These are phyloP conservation scores for Ceratobasidium sp. DNA, from an alignment of 1,284 basidiomycete species.

Conservation along the genomic window DNA sequence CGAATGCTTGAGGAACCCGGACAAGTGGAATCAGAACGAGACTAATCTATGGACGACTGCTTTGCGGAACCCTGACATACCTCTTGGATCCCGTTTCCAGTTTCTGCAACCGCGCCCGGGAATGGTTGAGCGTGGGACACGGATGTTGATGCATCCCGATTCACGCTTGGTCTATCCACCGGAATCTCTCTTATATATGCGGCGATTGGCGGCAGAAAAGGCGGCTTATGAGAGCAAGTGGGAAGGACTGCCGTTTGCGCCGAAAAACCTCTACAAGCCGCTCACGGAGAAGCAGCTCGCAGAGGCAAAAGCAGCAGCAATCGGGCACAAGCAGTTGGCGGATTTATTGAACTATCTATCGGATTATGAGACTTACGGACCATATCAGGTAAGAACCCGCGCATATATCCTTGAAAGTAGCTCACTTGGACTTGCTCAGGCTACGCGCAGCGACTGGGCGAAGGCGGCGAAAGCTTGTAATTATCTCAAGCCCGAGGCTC, in stretches of 20 bases:
- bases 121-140: background rate
- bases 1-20: background rate
- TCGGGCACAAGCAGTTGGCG: background rate
- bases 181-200: background rate
- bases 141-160: background rate
- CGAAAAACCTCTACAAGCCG: background rate
- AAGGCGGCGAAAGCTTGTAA: background rate
- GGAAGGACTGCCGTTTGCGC: background rate
- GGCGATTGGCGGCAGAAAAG: background rate
- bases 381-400: background rate
- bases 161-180: background rate
- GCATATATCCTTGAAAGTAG: background rate
- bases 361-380: background rate
- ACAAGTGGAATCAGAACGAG: background rate
- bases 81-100: background rate
- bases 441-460: background rate
- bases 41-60: background rate
- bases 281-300: background rate
- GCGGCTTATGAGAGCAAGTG: background rate
- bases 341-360: background rate
- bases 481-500: background rate
- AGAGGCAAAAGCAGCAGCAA: background rate
- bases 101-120: background rate
- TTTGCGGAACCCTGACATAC: background rate
- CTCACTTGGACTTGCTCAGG: background rate